A percentile compares a stretch with the other conserved stretches of the same genome.
These are phyloP conservation scores for Tetrapisispora pingtungensis DNA, from an alignment of 805 yeast genomes.

Conservation along the genomic window DNA sequence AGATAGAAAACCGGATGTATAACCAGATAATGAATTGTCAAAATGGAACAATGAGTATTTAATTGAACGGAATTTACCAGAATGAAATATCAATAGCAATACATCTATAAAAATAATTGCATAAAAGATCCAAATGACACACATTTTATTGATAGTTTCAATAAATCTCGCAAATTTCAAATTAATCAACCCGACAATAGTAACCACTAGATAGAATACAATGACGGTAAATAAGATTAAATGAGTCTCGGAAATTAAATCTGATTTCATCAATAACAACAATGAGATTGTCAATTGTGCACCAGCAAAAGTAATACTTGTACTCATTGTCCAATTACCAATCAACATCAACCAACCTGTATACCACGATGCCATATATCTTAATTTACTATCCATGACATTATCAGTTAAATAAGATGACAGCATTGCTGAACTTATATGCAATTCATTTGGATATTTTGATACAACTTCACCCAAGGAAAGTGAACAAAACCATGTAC, in stretches of 20 bases:
- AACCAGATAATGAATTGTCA: slow-evolving; percentile 66
- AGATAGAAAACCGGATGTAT: slow-evolving; percentile 54
- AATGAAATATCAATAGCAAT: slow-evolving; percentile 46
- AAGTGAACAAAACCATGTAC: slow-evolving; percentile 53
- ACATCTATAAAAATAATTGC: slow-evolving; percentile 62
- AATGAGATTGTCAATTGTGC: slow-evolving; percentile 62
- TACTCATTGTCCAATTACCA: slow-evolving; percentile 72
- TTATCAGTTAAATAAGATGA: slow-evolving; percentile 36
- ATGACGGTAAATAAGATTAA: slow-evolving; percentile 41
- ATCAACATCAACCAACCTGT: slow-evolving; percentile 68
- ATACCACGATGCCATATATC: slow-evolving; percentile 59
- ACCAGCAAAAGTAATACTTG: slow-evolving; percentile 66
- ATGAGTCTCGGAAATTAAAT: slow-evolving; percentile 43
- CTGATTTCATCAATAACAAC: slow-evolving; percentile 49
- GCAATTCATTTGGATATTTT: slow-evolving; percentile 67
- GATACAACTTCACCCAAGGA: slow-evolving; percentile 71
- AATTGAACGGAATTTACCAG: slow-evolving; percentile 46
- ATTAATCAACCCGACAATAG: slow-evolving; percentile 53
- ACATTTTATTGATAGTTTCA: slow-evolving; percentile 53
- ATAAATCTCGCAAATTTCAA: slow-evolving; percentile 48
- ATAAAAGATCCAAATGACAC: slow-evolving; percentile 67
- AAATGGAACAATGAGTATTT: slow-evolving; percentile 53
- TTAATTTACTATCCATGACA: slow-evolving; percentile 22
- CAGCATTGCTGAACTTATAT: slow-evolving; percentile 65
- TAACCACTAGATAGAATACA: slow-evolving; percentile 47